These are phyloP conservation scores for Pholiota adiposa DNA, from an alignment of 1,284 basidiomycete species.

Conservation along the genomic window DNA sequence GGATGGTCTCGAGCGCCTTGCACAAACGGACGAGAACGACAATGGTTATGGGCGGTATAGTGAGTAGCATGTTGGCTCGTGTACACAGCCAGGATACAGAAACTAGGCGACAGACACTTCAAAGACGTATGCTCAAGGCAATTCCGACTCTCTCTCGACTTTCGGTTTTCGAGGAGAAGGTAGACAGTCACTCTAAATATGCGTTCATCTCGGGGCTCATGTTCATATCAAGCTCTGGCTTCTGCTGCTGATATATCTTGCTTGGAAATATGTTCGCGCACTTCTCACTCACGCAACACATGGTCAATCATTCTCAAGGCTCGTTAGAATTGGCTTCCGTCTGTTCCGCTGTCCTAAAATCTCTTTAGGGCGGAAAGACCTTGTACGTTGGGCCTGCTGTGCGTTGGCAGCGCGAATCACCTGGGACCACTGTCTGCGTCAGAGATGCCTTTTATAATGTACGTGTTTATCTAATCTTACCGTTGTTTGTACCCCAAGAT, in stretches of 20 bases:
- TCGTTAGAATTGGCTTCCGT: conserved; percentile 13
- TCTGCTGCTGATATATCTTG: conserved; percentile 78
- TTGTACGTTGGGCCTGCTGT: conserved; percentile 76
- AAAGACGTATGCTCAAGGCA: conserved; percentile 61
- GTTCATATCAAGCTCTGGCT: conserved; percentile 63
- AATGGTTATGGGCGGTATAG: conserved; percentile 66
- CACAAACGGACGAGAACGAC: conserved; percentile 44
- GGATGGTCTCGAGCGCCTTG: conserved; percentile 60
- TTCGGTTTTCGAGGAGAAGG: conserved; percentile 94
- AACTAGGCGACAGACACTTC: conserved; percentile 59
- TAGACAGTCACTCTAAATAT: conserved; percentile 30
- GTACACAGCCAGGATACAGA: not conserved
- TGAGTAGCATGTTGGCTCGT: conserved; percentile 38
- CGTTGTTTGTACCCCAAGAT: conserved; percentile 10
- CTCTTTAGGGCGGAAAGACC: conserved; percentile 58
- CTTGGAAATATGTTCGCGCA: conserved; percentile 79
- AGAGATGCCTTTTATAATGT: conserved; percentile 90
- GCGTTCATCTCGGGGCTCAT: not conserved
- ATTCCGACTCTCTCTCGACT: conserved; percentile 56
- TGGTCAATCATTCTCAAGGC: conserved; percentile 83
- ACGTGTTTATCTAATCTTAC: conserved; percentile 28
- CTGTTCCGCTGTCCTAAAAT: conserved; percentile 10
- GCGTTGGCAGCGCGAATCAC: conserved; percentile 68
- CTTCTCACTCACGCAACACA: conserved; percentile 56
- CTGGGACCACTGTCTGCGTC: conserved; percentile 81